These are phyloP conservation scores for Solanum sejunctum DNA, from an alignment of 257 asterid species.

Conservation along the genomic window DNA sequence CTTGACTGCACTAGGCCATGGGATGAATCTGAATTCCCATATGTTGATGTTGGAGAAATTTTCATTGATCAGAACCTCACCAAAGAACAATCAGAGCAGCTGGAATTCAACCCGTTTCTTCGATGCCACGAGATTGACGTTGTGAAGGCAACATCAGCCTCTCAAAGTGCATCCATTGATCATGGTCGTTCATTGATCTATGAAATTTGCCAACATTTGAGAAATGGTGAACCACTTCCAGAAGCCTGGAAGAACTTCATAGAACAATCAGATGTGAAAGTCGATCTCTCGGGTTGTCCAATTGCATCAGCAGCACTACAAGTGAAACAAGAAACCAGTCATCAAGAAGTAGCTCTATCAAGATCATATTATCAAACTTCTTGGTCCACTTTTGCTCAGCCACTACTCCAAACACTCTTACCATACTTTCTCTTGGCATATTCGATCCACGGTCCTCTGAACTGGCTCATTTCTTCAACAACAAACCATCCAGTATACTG, in stretches of 20 bases:
- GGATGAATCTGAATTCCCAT: constrained; percentile 54
- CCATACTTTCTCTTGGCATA: constrained; percentile 53
- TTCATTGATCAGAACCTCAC: constrained; percentile 40
- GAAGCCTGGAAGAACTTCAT: constrained; percentile 70
- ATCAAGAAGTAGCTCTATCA: constrained; percentile 35
- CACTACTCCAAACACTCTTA: constrained; percentile 56
- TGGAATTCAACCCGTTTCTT: constrained; percentile 65
- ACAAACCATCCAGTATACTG: constrained; percentile 30
- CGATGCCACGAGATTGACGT: constrained; percentile 64
- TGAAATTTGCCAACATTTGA: constrained; percentile 68
- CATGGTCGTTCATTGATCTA: constrained; percentile 78
- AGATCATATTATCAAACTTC: constrained; percentile 46
- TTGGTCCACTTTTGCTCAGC: constrained; percentile 55
- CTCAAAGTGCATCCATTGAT: constrained; percentile 78
- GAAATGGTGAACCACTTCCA: constrained; percentile 73
- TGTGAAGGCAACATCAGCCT: constrained; percentile 58
- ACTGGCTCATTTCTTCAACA: constrained; percentile 9
- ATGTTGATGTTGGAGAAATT: constrained; percentile 55
- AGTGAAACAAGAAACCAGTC: constrained; percentile 2
- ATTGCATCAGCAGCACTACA: constrained; percentile 30
- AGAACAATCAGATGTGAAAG: constrained; percentile 73
- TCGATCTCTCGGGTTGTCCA: constrained; percentile 80
- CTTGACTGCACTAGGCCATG: constrained; percentile 86
- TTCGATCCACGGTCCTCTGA: constrained; percentile 33
- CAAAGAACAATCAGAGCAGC: constrained; percentile 44